phyloP scores from a whole-genome alignment of 495 filamentous ascomycete genomes.

The Xylaria nigripes region DNA sequence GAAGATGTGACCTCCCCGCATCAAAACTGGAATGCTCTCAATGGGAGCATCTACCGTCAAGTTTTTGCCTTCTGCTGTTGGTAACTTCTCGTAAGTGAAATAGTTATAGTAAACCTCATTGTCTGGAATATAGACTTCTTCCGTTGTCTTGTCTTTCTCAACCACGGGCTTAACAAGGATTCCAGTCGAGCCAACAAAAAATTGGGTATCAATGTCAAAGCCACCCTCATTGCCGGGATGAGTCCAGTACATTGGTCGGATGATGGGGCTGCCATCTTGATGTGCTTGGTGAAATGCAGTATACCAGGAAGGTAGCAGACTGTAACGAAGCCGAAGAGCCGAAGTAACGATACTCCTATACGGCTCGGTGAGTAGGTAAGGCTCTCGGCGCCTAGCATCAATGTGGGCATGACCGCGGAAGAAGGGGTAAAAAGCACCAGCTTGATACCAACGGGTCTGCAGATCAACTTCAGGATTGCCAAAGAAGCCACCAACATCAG shows the following conservation, averaged over 20 bases:
- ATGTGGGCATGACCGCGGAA: constrained; percentile 98
- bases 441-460: constrained; percentile 89
- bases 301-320: constrained; percentile 89
- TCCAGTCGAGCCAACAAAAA: constrained; percentile 81
- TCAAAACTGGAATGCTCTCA: constrained; percentile 77
- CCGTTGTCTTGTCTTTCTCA: constrained; percentile 59
- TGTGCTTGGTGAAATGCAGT: constrained; percentile 89
- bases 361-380: constrained; percentile 78
- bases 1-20: constrained; percentile 88
- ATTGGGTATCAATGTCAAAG: constrained; percentile 83
- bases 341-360: constrained; percentile 79
- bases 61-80: constrained; percentile 54
- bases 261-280: constrained; percentile 72
- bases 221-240: constrained; percentile 81
- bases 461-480: constrained; percentile 90
- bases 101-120: constrained; percentile 89
- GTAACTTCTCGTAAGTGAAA: constrained; percentile 69
- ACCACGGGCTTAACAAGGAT: constrained; percentile 84
- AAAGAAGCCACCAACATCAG: constrained; percentile 97
- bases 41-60: constrained; percentile 67
- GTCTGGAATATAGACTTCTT: constrained; percentile 79
- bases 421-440: constrained; percentile 96
- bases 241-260: constrained; percentile 84
- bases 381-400: constrained; percentile 87
- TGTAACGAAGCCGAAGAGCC: constrained; percentile 80